Evolutionary conservation across 768 basidiomycete species (phyloP).

Genomic region (Chiua virens): DNA sequence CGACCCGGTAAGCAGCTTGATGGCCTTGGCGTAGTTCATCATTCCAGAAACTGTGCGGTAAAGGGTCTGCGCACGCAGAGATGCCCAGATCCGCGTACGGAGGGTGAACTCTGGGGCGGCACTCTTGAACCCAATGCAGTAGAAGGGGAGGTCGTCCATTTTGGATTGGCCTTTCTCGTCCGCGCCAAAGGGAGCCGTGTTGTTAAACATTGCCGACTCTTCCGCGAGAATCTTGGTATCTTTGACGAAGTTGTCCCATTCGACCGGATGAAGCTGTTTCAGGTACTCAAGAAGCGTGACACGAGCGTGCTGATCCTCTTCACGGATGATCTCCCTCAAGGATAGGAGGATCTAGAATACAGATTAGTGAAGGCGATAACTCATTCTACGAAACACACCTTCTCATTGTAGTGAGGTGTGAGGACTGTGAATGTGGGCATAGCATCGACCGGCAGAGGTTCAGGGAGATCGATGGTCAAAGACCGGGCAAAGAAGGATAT

Average conservation of each 20-base stretch:
- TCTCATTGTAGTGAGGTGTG: slow-evolving; percentile 98
- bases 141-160: slow-evolving; percentile 93
- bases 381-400: slow-evolving; percentile 49
- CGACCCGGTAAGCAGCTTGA: slow-evolving; percentile 98
- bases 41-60: slow-evolving; percentile 99
- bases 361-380: slow-evolving; percentile 1
- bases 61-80: slow-evolving; percentile 95
- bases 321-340: slow-evolving; percentile 96
- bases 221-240: slow-evolving; percentile 99
- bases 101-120: slow-evolving; percentile 98
- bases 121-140: slow-evolving; percentile 98
- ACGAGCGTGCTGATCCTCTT: slow-evolving; percentile 95
- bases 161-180: slow-evolving; percentile 85
- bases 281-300: slow-evolving; percentile 97
- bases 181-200: slow-evolving; percentile 65
- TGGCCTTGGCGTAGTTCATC: slow-evolving; percentile 99
- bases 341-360: slow-evolving; percentile 82
- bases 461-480: slow-evolving; percentile 91
- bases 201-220: slow-evolving; percentile 86
- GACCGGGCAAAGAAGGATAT: slow-evolving; percentile 99
- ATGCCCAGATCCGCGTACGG: slow-evolving; percentile 99
- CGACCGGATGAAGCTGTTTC: slow-evolving; percentile 95
- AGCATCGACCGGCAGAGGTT: slow-evolving; percentile 94
- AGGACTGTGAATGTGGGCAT: slow-evolving; percentile 99
- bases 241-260: slow-evolving; percentile 99